Evolutionary conservation across 2,329 filamentous ascomycete genomes (phyloP), one percentile per base, ranked within the genome.

Genomic region (Pseudocercospora pini-densiflorae): DNA sequence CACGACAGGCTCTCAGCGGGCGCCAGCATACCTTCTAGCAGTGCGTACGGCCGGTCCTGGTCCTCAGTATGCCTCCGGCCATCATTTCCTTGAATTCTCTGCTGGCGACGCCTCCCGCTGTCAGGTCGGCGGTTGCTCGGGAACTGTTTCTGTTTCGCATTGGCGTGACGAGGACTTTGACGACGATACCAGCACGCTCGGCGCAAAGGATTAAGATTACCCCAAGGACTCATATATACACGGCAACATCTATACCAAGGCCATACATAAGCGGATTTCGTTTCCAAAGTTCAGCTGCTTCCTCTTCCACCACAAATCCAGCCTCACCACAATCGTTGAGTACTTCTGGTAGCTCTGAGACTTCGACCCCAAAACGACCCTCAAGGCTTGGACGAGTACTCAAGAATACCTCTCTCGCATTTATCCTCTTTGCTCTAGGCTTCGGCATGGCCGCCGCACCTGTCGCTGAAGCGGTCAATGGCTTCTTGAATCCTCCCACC

Each of bases 391-490:
- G 65, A 21, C 64, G 68, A 16, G 31, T 64, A 21, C 55, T 71
- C 40, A 68, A 84, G 70, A 81, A 84, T 60, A 78, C 82, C 65
- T 74, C 85, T 67, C 80, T 81, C 33, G 73, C 85, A 73, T 63
- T 85, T 69, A 61, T 87, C 67, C 71, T 83, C 70, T 86, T 83
- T 76, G 81, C 81, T 24, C 75, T 80, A 14, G 88, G 88, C 70
- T 86, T 89, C 81, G 77, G 80, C 70, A 87, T 90, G 82, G 82
- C 86, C 61, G 81, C 84, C 69, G 79, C 81, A 10, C 87, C 87
- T 43, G 85, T 84, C 40, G 72, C 86, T 64, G 75, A 84, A 43
- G 81, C 82, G 59, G 78, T 85, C 55, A 80, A 80, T 57, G 82
- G 80, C 61, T 79, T 88, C 68, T 70, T 86, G 66, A 80, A 83